Base-by-base conservation (phyloP, 305 asterid genomes). In the Plantago coronopus region DNA sequence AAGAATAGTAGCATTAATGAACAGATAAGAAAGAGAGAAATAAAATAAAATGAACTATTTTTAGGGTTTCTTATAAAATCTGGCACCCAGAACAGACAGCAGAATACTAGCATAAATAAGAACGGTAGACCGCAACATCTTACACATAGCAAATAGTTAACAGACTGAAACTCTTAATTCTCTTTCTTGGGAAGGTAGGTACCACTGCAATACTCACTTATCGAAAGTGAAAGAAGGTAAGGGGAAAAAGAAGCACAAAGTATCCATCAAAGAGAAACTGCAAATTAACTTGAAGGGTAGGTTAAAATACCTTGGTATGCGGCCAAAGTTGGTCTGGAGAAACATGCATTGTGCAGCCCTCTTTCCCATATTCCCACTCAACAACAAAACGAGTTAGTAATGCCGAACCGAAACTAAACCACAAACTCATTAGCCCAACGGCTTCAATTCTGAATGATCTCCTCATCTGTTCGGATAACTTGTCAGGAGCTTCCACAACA, bases 321-420 rank as follows among this genome's bases (percentile, higher is more conserved):
- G 99, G 96, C 97, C 97, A 94, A 63, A 87, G 95, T 71, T 94
- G 99, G 70, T 94, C 97, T 5, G 97, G 99, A 31, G 97, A 89
- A 66, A 94, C 99, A 75, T 94, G 99, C 95, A 94, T 87, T 71
- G 93, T 87, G 76, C 99, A 94, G 65, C 97, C 99, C 67, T 79
- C 95, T 83, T 87, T 94, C 68, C 95, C 93, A 58, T 90, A 79
- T 73, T 94, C 95, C 99, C 99, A 94, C 74, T 94, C 97, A 61
- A 94, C 97, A 60, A 94, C 97, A 76, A 94, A 90, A 67, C 97
- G 96, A 62, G 99, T 95, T 50, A 94, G 86, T 59, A 86, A 85
- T 58, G 95, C 99, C 38, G 95, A 80, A 67, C 97, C 96, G 66
- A 87, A 94, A 81, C 95, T 85, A 76, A 94, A 94, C 99, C 99